Evolutionary conservation across 192 early-diverging fungal genomes (phyloP), one percentile per base, ranked within the genome.

Genomic region (Linnemannia exigua): DNA sequence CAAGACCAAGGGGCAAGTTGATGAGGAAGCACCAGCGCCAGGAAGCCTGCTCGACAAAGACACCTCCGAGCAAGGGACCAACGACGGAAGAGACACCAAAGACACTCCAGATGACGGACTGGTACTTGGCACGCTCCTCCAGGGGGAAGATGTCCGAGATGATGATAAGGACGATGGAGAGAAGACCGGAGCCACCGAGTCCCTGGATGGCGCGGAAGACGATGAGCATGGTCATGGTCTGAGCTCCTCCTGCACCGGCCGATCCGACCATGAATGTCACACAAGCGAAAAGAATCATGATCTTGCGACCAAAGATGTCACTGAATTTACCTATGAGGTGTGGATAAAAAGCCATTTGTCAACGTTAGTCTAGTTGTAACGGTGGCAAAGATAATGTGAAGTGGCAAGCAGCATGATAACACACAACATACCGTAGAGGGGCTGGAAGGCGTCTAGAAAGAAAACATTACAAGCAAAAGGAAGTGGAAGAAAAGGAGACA

Each of bases 231-330:
- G 77, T 79, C 93, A 91, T 95, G 31, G 87, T 87, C 41, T 51
- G 70, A 1, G 97, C 94, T 25, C 92, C 79, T 25, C 96, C 98
- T 85, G 97, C 98, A 35, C 97, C 83, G 12, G 95, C 77, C 0
- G 95, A 96, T 5, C 97, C 97, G 19, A 94, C 66, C 69, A 93
- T 90, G 84, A 99, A 99, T 25, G 97, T 78, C 38, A 88, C 67
- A 66, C 97, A 93, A 5, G 96, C 94, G 35, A 92, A 89, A 0
- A 97, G 75, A 38, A 98, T 92, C 20, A 92, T 92, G 28, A 88
- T 72, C 77, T 97, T 95, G 51, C 96, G 92, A 16, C 96, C 96
- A 88, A 97, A 95, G 75, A 98, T 98, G 75, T 99, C 97, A 68
- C 95, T 92, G 75, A 72, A 69, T 97, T 90, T 84, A n/a, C 95